Evolutionary conservation across 75 land plant species (phyloP).

Genomic region (Cryptomeria japonica): DNA sequence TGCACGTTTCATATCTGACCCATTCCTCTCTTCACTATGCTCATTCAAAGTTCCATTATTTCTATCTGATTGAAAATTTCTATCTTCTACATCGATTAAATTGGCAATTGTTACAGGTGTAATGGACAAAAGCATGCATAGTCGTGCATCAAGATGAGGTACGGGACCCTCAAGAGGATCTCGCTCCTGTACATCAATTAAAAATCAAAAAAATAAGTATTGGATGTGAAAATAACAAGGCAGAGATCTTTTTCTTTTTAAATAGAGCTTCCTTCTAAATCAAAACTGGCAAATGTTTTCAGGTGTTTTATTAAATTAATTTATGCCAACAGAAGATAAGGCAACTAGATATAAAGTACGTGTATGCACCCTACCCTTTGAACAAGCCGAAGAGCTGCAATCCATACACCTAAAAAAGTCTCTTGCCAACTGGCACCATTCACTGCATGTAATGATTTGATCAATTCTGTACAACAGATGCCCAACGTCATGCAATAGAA

Average conservation of each 20-base stretch:
- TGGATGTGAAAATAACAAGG: neutral
- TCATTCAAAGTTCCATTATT: neutral
- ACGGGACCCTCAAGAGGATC: slow-evolving; percentile 75
- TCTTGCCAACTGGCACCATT: slow-evolving; percentile 87
- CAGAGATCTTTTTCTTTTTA: neutral
- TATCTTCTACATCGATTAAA: slow-evolving; percentile 61
- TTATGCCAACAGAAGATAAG: neutral
- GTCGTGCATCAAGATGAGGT: slow-evolving; percentile 76
- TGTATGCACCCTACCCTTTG: slow-evolving; percentile 55
- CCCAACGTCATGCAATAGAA: neutral
- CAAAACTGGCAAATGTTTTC: neutral
- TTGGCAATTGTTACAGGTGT: slow-evolving; percentile 60
- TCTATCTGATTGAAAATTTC: neutral
- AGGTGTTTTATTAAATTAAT: neutral
- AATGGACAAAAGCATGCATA: slow-evolving; percentile 74
- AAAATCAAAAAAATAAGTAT: neutral
- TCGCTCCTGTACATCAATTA: slow-evolving; percentile 55
- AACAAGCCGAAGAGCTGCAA: slow-evolving; percentile 75
- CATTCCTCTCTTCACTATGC: slow-evolving; percentile 28
- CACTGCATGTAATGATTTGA: slow-evolving; percentile 55
- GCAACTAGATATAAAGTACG: neutral
- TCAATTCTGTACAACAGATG: slow-evolving; percentile 47
- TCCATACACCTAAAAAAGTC: slow-evolving; percentile 78
- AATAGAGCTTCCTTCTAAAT: neutral
- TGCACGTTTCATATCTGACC: slow-evolving; percentile 28